phyloP scores from a whole-genome alignment of 805 yeast genomes.

The Metschnikowia similis region DNA sequence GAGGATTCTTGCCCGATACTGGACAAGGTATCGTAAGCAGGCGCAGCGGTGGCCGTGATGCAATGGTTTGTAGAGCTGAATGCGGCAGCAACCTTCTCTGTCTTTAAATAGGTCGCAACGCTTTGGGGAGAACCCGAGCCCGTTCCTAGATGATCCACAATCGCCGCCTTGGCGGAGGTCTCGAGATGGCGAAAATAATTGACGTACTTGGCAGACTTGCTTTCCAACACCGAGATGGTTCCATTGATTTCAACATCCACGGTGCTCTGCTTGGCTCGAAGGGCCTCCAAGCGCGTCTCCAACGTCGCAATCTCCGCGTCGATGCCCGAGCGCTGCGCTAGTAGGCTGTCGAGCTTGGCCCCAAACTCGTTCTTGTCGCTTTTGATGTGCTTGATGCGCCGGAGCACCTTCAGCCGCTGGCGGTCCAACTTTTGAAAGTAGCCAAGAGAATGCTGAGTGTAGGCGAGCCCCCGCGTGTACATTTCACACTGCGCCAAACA shows the following conservation, averaged over 20 bases:
- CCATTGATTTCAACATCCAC: slow-evolving; percentile 38
- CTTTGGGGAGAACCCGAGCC: slow-evolving; percentile 1
- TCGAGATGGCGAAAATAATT: slow-evolving; percentile 40
- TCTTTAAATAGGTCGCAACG: slow-evolving; percentile 5
- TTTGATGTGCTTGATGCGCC: slow-evolving; percentile 35
- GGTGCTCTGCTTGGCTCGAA: slow-evolving; percentile 32
- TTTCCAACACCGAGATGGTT: slow-evolving; percentile 48
- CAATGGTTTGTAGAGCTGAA: slow-evolving; percentile 2
- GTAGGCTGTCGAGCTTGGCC: slow-evolving; percentile 31
- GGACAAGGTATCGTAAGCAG: neutral
- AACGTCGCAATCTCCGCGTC: slow-evolving; percentile 37
- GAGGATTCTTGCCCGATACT: neutral
- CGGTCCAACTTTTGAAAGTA: slow-evolving; percentile 40
- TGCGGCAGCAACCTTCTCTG: slow-evolving; percentile 9
- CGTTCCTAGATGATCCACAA: slow-evolving; percentile 21
- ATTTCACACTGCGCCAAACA: slow-evolving; percentile 45
- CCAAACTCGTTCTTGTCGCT: slow-evolving; percentile 42
- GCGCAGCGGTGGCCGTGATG: neutral
- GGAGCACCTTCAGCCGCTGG: slow-evolving; percentile 29
- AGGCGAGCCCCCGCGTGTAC: slow-evolving; percentile 34
- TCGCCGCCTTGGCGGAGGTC: slow-evolving; percentile 31
- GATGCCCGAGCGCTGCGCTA: slow-evolving; percentile 27
- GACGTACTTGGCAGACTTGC: slow-evolving; percentile 42
- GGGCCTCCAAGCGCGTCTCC: slow-evolving; percentile 29
- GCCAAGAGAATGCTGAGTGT: slow-evolving; percentile 22